Evolutionary conservation across 2,329 filamentous ascomycete species (phyloP).

Genomic region (Penicillium sp.): DNA sequence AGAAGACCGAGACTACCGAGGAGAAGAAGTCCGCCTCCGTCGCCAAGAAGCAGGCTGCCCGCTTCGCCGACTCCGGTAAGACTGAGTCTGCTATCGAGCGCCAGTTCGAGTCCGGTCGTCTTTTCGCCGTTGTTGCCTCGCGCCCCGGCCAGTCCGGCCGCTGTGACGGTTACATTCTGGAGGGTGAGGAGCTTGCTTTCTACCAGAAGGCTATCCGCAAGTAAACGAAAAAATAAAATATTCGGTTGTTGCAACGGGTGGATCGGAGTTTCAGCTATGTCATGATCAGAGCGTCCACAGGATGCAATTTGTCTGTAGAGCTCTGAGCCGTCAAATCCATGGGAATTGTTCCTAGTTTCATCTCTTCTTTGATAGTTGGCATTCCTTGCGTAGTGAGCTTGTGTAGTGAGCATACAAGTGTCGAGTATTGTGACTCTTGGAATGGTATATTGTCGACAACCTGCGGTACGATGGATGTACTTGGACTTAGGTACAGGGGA

Average conservation of each 20-base stretch:
- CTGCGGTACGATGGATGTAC: neutral
- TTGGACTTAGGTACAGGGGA: neutral
- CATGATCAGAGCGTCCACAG: slow-evolving; percentile 36
- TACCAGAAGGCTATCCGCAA: slow-evolving; percentile 99
- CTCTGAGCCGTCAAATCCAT: slow-evolving; percentile 41
- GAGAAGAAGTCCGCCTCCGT: slow-evolving; percentile 96
- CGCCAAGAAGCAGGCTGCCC: slow-evolving; percentile 92
- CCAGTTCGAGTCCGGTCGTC: slow-evolving; percentile 98
- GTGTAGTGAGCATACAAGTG: neutral
- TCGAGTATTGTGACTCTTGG: neutral
- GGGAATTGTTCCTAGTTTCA: slow-evolving; percentile 36
- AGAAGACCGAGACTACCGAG: slow-evolving; percentile 58
- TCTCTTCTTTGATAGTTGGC: slow-evolving; percentile 15
- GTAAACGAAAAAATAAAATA: slow-evolving; percentile 58
- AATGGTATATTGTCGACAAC: neutral
- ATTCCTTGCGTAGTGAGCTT: slow-evolving; percentile 1
- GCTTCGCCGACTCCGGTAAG: slow-evolving; percentile 82
- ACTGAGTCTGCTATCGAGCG: slow-evolving; percentile 89
- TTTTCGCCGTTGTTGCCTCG: slow-evolving; percentile 89
- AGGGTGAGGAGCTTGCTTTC: slow-evolving; percentile 99
- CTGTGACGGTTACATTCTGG: slow-evolving; percentile 94
- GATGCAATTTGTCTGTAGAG: slow-evolving; percentile 41
- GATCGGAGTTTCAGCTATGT: slow-evolving; percentile 43
- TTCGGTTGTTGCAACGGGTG: slow-evolving; percentile 32
- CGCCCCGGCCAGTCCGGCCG: slow-evolving; percentile 96